Evolutionary conservation across 192 early-diverging fungal genomes (phyloP), one percentile per base, ranked within the genome.

Genomic region (Mortierella antarctica): DNA sequence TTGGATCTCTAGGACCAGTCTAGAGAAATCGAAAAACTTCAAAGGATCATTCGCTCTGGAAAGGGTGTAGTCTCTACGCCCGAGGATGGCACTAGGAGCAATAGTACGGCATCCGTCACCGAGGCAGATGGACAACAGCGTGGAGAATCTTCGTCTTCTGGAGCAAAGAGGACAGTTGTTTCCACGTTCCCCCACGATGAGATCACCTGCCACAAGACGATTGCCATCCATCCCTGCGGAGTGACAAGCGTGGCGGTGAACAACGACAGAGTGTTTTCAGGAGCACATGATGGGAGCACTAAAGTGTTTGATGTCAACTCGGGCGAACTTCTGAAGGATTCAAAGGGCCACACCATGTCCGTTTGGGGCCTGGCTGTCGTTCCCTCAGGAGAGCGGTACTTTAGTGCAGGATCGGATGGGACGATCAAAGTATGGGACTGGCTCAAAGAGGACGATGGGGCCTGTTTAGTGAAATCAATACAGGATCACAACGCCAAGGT

Each of bases 291-390:
- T 72, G 89, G 89, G 5, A 76, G 71, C 51, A 86, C 85, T 21
- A 88, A 89, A 61, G 86, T 86, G 3, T 90, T 90, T 62, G 72
- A 89, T 62, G 82, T 82, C 41, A 85, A 89, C 52, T 73, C 84
- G 17, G 89, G 89, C 4, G 61, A 77, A 55, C 65, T 88, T 8
- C 39, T 82, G 23, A 72, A 83, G 64, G 83, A 73, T 48, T 57
- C 77, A 23, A 67, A 73, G 21, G 89, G 83, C 5, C 89, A 90
- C 59, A 76, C 82, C 13, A 76, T 88, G 63, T 85, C 83, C 42
- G 89, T 90, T 10, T 90, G 89, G 89, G 87, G 87, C 23, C 68
- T 90, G 42, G 87, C 89, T 9, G 83, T 86, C 2, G 74, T 80
- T 57, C 70, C 74, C 6, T 60, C 65, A 0, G 74, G 67, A 2